Evolutionary conservation across 2,329 filamentous ascomycete genomes (phyloP), one percentile per base, ranked within the genome.

Genomic region (Purpureocillium lavendulum): DNA sequence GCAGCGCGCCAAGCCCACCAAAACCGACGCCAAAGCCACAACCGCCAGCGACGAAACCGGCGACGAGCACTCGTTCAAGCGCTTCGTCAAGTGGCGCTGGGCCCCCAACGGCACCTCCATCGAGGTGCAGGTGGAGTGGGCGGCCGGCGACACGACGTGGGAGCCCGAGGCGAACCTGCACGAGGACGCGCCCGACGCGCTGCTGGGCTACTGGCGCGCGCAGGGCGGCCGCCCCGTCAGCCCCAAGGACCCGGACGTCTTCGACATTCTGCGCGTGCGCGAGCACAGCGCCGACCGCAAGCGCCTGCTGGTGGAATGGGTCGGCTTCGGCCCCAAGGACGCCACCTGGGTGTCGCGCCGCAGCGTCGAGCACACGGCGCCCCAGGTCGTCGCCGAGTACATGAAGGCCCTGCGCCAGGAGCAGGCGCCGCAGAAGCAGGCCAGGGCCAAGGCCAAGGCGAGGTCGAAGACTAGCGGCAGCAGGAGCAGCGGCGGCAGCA

Each of bases 281-380:
- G 53, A 54, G 26, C 60, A 62, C 40, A 52, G 48, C 10, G 47
- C 45, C 13, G 47, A 53, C 6, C 51, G 49, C 37, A 50, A 50
- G 31, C 47, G 48, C 15, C 43, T 62, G 24, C 42, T 53, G 8
- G 58, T 64, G 2, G 61, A 64, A 42, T 64, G 61, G 61, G 41
- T 61, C 4, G 61, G 61, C 10, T 63, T 54, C 31, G 49, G 49
- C 3, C 40, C 47, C 8, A 37, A 44, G 9, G 55, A 61, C 1
- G 49, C 42, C 4, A 53, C 55, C 3, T 64, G 61, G 61, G 48
- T 59, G 42, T 42, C 51, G 2, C 44, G 48, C 6, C 34, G 35
- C 2, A 42, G 35, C 4, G 46, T 64, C 0, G 44, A 56, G 30
- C 44, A 53, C 40, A 50, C 53, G 3, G 58, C 56, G 6, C 48